These are phyloP conservation scores for Raffaelea ambrosiae DNA, from an alignment of 2,329 filamentous ascomycete genomes.

Conservation along the genomic window DNA sequence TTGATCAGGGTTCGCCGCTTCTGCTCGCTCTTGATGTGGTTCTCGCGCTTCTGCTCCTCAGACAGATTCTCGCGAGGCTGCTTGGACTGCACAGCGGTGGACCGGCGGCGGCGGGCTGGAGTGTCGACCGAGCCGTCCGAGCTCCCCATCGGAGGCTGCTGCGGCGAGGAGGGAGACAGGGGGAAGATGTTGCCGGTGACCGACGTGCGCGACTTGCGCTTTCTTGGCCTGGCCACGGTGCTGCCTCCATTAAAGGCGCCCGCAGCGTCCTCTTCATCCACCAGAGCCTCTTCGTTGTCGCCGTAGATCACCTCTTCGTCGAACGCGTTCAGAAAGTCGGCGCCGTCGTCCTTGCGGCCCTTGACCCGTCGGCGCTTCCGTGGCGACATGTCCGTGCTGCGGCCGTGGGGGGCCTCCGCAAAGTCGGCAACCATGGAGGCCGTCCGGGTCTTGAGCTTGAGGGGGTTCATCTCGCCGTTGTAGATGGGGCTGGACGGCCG, in stretches of 20 bases:
- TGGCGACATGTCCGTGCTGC: conserved; percentile 19
- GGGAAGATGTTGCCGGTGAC: conserved; percentile 13
- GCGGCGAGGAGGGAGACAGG: background rate
- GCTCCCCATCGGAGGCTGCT: background rate
- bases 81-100: conserved; percentile 23
- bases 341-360: conserved; percentile 20
- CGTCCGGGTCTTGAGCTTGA: conserved; percentile 16
- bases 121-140: background rate
- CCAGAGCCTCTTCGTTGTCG: conserved; percentile 25
- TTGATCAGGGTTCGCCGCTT: conserved; percentile 77
- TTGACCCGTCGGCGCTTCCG: conserved; percentile 38
- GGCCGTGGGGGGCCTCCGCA: conserved; percentile 19
- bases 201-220: conserved; percentile 24
- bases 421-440: conserved; percentile 15
- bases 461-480: conserved; percentile 14
- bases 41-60: conserved; percentile 74
- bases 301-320: background rate
- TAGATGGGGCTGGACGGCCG: conserved; percentile 46
- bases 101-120: background rate
- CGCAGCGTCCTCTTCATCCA: conserved; percentile 13
- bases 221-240: too few species aligned
- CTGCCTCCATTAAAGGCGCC: background rate
- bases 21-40: conserved; percentile 82
- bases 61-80: conserved; percentile 60
- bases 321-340: conserved; percentile 24